Percentiles rank a stretch among this genome's conserved stretches.
phyloP scores from a whole-genome alignment of 257 asterid species.

The Jacaranda copaia region DNA sequence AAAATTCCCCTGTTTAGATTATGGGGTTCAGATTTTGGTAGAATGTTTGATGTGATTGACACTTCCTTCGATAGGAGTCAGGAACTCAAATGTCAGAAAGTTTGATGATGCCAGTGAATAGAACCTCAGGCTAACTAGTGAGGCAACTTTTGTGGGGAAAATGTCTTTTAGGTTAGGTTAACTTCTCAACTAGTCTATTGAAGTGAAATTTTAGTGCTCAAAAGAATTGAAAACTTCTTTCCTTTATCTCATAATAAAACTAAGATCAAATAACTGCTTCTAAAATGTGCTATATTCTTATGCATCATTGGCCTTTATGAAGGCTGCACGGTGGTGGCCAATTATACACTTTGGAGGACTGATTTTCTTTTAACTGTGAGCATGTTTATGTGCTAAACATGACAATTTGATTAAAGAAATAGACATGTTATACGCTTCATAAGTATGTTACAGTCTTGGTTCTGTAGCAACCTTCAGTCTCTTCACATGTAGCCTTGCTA shows the following conservation, averaged over 20 bases:
- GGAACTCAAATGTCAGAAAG: no score
- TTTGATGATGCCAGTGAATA: background rate
- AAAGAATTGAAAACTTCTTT: no score
- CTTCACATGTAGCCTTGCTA: conserved; percentile 11
- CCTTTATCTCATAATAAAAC: no score
- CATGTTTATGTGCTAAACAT: no score
- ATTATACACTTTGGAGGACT: background rate
- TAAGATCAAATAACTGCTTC: background rate
- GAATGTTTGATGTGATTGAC: no score
- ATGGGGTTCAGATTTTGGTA: no score
- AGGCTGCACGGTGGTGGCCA: background rate
- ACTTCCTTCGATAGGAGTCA: no score
- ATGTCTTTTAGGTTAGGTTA: background rate
- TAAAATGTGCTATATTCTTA: background rate
- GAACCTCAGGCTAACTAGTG: background rate
- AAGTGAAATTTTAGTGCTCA: background rate
- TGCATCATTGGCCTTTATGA: background rate
- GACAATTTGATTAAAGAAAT: no score
- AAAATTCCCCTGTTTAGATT: conserved; percentile 3
- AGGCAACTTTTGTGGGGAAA: background rate
- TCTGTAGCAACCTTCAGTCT: background rate
- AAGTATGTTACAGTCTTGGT: background rate
- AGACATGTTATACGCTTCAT: background rate
- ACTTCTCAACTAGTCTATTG: no score
- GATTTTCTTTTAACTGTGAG: background rate